Evolutionary conservation across 306 rosid species (phyloP).

Genomic region (Mucuna pruriens): DNA sequence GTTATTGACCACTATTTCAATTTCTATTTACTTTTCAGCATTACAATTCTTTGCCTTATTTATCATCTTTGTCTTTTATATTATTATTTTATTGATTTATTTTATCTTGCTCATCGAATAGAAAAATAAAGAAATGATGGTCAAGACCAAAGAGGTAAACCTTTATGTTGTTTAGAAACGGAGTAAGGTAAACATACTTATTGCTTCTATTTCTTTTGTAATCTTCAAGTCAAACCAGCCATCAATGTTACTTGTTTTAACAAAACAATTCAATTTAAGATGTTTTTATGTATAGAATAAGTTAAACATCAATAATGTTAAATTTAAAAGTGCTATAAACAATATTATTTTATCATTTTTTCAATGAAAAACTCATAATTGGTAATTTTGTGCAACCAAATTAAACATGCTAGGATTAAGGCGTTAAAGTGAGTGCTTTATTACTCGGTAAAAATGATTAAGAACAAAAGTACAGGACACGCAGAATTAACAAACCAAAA

Average conservation of each 20-base stretch:
- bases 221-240: background rate
- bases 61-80: no score
- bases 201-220: background rate
- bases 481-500: background rate
- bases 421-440: background rate
- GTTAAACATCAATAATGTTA: background rate
- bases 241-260: background rate
- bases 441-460: background rate
- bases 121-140: background rate
- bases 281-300: background rate
- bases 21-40: no score
- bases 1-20: no score
- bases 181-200: background rate
- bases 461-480: background rate
- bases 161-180: background rate
- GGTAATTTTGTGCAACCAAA: background rate
- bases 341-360: background rate
- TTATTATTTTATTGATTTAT: no score
- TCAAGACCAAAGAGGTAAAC: background rate
- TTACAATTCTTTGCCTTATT: no score
- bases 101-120: no score
- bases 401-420: background rate
- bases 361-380: background rate
- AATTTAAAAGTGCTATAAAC: background rate
- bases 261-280: background rate